Evolutionary conservation across 805 yeast species (phyloP), one percentile per base, ranked within the genome.

Genomic region (Hanseniaspora pseudoguilliermondii): DNA sequence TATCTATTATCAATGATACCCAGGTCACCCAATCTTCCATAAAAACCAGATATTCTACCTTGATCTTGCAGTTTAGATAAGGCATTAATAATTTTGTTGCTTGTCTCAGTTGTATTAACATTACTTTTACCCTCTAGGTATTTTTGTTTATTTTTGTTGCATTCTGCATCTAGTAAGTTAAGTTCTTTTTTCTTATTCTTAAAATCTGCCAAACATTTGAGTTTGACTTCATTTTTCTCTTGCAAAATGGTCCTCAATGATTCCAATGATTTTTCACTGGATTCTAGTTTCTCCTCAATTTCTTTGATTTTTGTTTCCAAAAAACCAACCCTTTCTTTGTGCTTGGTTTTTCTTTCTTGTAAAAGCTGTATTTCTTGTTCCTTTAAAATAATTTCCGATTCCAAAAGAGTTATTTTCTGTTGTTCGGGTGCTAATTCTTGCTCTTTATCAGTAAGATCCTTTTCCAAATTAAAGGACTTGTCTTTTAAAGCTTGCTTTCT

Each of bases 1-100:
- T 85, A 93, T 63, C 79, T 77, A 60, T 84, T 86, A 65, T 88
- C 96, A 60, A 93, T 93, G 2, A 78, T 76, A n/a, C 96, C 99
- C 47, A 93, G 71, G 61, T 88, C 95, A 18, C 98, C 99, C 16
- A 93, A 71, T 59, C 96, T 75, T 0, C 97, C 98, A 65, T 86
- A 76, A 61, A 91, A 86, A 0, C 97, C 98, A 7, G 72, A 71
- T 25, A 95, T 78, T 62, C 95, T 76, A 6, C 97, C 97, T 3
- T 93, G 77, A 55, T 82, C 81, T 57, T 83, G 83, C 40, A 93
- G 70, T 59, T 84, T 78, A 57, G 75, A 71, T 56, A 93, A 74
- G 16, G 89, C 84, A 0, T 81, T 65, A 20, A 89, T 72, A 5
- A 93, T 95, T 57, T 81, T 78, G 61, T 79, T 86, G 63, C 84